Base-by-base conservation (phyloP, 192 early-diverging fungal genomes). In the Gamsiella multidivaricata region DNA sequence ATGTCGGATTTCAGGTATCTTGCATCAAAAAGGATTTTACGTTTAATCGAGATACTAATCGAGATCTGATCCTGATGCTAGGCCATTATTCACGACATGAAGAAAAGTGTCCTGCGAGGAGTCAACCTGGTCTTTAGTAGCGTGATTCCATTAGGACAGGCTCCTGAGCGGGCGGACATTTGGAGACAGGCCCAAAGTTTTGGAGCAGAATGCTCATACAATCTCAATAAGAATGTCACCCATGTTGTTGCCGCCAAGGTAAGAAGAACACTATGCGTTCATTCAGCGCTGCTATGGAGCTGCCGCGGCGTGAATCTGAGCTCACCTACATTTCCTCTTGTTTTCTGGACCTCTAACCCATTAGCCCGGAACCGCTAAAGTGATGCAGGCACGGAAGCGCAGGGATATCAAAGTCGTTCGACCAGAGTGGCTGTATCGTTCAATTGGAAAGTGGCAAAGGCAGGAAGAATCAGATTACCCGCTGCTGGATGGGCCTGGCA, bases 241-340 rank as follows among this genome's bases (percentile, higher is more conserved):
- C 97, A 99, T 71, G 84, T 99, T 10, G 89, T 99, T 41, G 94
- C 96, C 15, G 88, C 88, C 6, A 92, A 94, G 70, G 91, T 92
- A 86, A 81, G 58, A 72, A 46, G 15, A 49, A 42, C 3, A 23
- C 54, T n/a, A n/a, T n/a, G n/a, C n/a, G n/a, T n/a, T n/a, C n/a
- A n/a, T n/a, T n/a, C n/a, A n/a, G n/a, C n/a, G n/a, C n/a, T n/a
- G n/a, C n/a, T n/a, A n/a, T n/a, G n/a, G n/a, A n/a, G n/a, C n/a
- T n/a, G n/a, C n/a, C n/a, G n/a, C n/a, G n/a, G n/a, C n/a, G n/a
- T n/a, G n/a, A n/a, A n/a, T n/a, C n/a, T n/a, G n/a, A n/a, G n/a
- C n/a, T n/a, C n/a, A n/a, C n/a, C n/a, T n/a, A n/a, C n/a, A n/a
- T n/a, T n/a, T n/a, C n/a, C n/a, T n/a, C n/a, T n/a, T n/a, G n/a